Evolutionary conservation across 371 early-diverging fungal genomes (phyloP), one percentile per base, ranked within the genome.

Genomic region (Mortierella sp.): DNA sequence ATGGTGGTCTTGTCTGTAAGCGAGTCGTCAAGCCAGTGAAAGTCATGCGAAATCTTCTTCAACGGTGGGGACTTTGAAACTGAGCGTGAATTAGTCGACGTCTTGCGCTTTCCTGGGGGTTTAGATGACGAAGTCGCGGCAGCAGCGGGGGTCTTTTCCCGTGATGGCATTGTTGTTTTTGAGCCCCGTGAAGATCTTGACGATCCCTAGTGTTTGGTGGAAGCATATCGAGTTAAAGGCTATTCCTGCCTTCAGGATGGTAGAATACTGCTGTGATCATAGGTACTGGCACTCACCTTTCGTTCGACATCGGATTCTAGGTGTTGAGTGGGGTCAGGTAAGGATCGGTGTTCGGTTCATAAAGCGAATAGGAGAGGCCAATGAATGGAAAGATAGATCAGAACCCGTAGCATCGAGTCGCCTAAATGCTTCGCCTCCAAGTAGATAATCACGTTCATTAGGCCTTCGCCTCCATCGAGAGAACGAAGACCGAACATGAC

Each of bases 1-100:
- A 74, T 74, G 8, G 63, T 67, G 4, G 63, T 60, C 31, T 62
- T 54, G 6, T 57, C 37, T 4, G 49, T 45, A 14, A 45, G 46
- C 14, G 49, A 28, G 10, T 57, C 62, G 39, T 46, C 52, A 16
- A 52, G 47, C 59, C 58, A 47, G 1, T 56, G 45, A 17, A 50
- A 50, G 19, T 60, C 60, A 16, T 39, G 53, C 19, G 46, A 45
- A 9, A 34, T 24, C 28, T 57, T 57, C 27, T 53, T 55, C 24
- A 43, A 24, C 10, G 52, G 43, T 3, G 52, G 60, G 4, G 63
- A 46, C 1, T 59, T 43, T 56, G 50, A 55, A 16, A 48, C 41
- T n/a, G 65, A 44, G 29, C 52, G 50, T 44, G 52, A 60, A 0
- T 41, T 19, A 24, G 50, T 51, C 4, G 49, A 43, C 52, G 44